Percentiles rank a stretch among this genome's conserved stretches.
These are phyloP conservation scores for Cordyceps militaris DNA, from an alignment of 2,329 filamentous ascomycete species.

Conservation along the genomic window DNA sequence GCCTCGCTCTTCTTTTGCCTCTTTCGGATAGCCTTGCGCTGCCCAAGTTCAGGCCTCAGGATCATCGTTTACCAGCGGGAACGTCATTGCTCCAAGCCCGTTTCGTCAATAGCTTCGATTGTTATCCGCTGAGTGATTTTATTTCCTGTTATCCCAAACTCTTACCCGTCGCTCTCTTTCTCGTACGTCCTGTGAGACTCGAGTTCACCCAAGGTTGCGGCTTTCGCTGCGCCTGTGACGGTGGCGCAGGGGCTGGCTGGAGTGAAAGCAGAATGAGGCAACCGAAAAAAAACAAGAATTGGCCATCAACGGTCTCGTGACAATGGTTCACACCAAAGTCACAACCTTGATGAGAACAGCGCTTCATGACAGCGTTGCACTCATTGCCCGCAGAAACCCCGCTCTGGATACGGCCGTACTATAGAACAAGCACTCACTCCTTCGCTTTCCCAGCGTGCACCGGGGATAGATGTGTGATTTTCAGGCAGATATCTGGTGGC, in stretches of 20 bases:
- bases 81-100: background rate
- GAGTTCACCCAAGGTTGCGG: background rate
- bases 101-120: background rate
- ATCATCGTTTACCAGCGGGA: background rate
- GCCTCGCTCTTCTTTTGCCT: constrained; percentile 7
- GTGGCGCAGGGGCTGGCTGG: background rate
- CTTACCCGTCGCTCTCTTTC: too few relatives aligned
- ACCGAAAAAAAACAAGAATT: background rate
- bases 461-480: too few relatives aligned
- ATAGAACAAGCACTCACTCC: background rate
- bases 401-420: background rate
- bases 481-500: too few relatives aligned
- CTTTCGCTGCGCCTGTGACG: background rate
- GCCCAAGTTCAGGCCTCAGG: background rate
- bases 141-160: too few relatives aligned
- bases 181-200: too few relatives aligned
- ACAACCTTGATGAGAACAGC: background rate
- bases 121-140: background rate
- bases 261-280: background rate
- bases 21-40: constrained; percentile 4
- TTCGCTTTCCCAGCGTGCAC: too few relatives aligned
- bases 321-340: too few relatives aligned
- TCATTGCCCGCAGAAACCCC: background rate
- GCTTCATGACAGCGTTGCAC: background rate
- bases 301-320: too few relatives aligned